Base-by-base conservation (phyloP, 148 eudicot species). In the Diospyros kaki region DNA sequence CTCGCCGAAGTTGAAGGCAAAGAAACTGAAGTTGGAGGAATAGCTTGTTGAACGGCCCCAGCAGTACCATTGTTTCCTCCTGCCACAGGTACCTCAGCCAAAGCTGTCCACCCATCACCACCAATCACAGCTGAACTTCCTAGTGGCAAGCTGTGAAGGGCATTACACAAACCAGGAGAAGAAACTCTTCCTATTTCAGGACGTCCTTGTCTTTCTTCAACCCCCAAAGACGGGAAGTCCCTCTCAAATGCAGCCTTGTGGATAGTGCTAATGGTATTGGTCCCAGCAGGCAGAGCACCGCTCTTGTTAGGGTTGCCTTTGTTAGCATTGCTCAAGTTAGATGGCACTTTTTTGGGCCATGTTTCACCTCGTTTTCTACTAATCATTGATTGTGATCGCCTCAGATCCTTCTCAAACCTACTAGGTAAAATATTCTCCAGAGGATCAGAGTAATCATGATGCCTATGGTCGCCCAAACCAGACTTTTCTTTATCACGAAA, bases 61-160 rank as follows among this genome's bases (percentile, higher is more conserved):
- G 48, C 74, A 53, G 68, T 45, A 69, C 70, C 80, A 75, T 81
- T 69, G 76, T 59, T 72, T 58, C 75, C 82, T 72, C 58, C 83
- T 28, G 72, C n/a, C 45, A 62, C 75, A 44, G 90, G 88, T 46
- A 79, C 85, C 78, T 85, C 86, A 11, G 86, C 90, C 50, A 87
- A 73, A 42, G 90, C 90, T 9, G 81, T 85, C 90, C 88, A 87
- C 54, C 72, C 77, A 53, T 80, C 86, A 43, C 80, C 81, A 58
- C 80, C 78, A 50, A 74, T 77, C 68, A 58, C 41, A 39, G 78
- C 50, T 6, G 87, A 77, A 60, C 75, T 13, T 13, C 76, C 79
- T 39, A 75, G 18, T 44, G 87, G 83, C 62, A 82, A 67, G 64
- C 81, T 82, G 45, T 82, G 86, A 55, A 78, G 56, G 54, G 69